Evolutionary conservation across 768 basidiomycete genomes (phyloP).

Genomic region (Cyclocybe cylindracea): DNA sequence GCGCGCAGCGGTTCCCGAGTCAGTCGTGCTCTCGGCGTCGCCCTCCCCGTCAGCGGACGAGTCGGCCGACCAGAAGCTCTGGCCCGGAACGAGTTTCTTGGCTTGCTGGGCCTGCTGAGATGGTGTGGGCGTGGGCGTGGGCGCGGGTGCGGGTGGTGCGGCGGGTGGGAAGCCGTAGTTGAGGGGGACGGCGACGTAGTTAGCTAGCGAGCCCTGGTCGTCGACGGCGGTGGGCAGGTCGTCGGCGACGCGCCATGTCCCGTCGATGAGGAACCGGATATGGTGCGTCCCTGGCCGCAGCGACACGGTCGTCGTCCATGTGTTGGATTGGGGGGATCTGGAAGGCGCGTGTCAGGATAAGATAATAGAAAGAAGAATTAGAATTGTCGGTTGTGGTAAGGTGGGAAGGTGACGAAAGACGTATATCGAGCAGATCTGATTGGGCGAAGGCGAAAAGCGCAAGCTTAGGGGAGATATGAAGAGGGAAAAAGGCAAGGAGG

Average conservation of each 20-base stretch:
- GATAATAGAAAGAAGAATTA: slow-evolving; percentile 6
- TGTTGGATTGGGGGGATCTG: slow-evolving; percentile 31
- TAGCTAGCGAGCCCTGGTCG: slow-evolving; percentile 92
- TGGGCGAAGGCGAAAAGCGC: no score
- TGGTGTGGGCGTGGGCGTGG: slow-evolving; percentile 19
- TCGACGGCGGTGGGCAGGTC: slow-evolving; percentile 85
- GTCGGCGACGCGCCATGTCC: slow-evolving; percentile 76
- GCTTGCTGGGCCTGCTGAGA: slow-evolving; percentile 8
- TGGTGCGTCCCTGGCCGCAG: slow-evolving; percentile 92
- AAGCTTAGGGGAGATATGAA: no score
- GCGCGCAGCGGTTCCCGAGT: slow-evolving; percentile 1
- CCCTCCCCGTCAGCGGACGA: slow-evolving; percentile 37
- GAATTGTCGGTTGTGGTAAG: neutral
- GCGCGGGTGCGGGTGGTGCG: slow-evolving; percentile 25
- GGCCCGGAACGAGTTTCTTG: slow-evolving; percentile 29
- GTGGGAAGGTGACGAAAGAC: neutral
- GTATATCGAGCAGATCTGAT: no score
- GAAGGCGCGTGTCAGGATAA: neutral
- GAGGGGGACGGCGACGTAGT: slow-evolving; percentile 78
- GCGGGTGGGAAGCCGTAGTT: slow-evolving; percentile 20
- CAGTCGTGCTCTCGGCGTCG: slow-evolving; percentile 15
- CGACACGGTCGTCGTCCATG: slow-evolving; percentile 38
- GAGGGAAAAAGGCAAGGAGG: slow-evolving; percentile 9
- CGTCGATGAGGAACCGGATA: slow-evolving; percentile 94
- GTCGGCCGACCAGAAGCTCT: slow-evolving; percentile 42